Percentiles rank a stretch among this genome's conserved stretches.
Evolutionary conservation across 208 protist genomes (phyloP).

Genomic region (Acanthamoeba culbertsoni): DNA sequence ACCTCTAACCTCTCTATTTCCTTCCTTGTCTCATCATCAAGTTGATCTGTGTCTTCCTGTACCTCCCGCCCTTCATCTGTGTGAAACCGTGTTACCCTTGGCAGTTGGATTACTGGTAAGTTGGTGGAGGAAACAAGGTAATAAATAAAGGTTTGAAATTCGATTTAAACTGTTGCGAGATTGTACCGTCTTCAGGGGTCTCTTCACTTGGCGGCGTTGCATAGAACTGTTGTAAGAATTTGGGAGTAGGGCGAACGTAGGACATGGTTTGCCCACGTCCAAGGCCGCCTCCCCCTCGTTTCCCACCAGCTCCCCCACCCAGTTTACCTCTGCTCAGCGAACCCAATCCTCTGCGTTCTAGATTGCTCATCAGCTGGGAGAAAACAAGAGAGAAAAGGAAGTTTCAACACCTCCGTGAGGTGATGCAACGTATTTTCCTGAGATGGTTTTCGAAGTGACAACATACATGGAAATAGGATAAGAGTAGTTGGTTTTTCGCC

Average conservation of each 20-base stretch:
- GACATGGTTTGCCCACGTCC: not conserved
- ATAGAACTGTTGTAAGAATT: constrained; percentile 22
- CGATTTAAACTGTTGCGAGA: not conserved
- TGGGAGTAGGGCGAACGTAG: not conserved
- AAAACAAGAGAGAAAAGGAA: no score
- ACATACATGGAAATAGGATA: no score
- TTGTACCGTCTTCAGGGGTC: not conserved
- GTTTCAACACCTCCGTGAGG: no score
- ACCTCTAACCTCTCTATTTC: not conserved
- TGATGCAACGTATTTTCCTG: no score
- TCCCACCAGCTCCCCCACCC: not conserved
- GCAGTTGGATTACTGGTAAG: not conserved
- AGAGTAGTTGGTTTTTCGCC: no score
- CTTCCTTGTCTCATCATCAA: not conserved
- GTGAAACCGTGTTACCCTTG: no score
- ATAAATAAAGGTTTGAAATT: not conserved
- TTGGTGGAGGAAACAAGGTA: not conserved
- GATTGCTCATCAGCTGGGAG: not conserved
- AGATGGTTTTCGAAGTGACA: no score
- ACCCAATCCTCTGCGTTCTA: not conserved
- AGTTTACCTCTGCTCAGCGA: not conserved
- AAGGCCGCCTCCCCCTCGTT: not conserved
- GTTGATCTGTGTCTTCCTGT: not conserved
- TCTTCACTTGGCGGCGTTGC: not conserved
- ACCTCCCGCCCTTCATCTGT: not conserved